Evolutionary conservation across 495 filamentous ascomycete genomes (phyloP).

Genomic region (Lentithecium fluviatile): DNA sequence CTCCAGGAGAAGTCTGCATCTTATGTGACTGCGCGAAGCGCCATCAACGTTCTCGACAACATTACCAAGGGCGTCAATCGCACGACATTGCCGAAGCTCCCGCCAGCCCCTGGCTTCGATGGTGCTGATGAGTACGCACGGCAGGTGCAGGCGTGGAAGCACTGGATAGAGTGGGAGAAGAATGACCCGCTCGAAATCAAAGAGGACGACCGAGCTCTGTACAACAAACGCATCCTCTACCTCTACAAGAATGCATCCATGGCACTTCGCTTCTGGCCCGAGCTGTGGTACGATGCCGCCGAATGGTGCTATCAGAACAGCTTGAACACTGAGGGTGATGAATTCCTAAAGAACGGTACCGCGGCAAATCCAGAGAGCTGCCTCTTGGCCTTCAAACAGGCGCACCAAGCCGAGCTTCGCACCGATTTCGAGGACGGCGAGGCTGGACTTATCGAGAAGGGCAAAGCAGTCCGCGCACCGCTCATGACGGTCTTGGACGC

Average conservation of each 20-base stretch:
- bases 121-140: constrained; percentile 80
- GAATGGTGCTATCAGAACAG: constrained; percentile 87
- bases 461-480: constrained; percentile 71
- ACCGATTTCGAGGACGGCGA: constrained; percentile 63
- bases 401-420: constrained; percentile 76
- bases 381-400: constrained; percentile 81
- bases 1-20: constrained; percentile 85
- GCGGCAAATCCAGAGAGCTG: constrained; percentile 92
- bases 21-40: constrained; percentile 90
- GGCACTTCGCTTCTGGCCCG: constrained; percentile 88
- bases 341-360: constrained; percentile 78
- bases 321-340: constrained; percentile 64
- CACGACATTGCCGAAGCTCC: constrained; percentile 73
- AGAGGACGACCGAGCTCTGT: constrained; percentile 70
- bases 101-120: constrained; percentile 80
- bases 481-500: constrained; percentile 81
- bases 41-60: constrained; percentile 78
- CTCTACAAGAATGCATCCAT: constrained; percentile 93
- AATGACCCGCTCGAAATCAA: constrained; percentile 81
- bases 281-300: constrained; percentile 92
- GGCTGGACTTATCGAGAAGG: constrained; percentile 63
- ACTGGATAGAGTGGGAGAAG: constrained; percentile 93
- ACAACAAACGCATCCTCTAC: constrained; percentile 75
- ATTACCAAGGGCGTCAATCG: constrained; percentile 75
- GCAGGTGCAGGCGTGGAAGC: constrained; percentile 89